Conservation (phyloP, 164 flowering plant species). For the Cinnamomum chago region DNA sequence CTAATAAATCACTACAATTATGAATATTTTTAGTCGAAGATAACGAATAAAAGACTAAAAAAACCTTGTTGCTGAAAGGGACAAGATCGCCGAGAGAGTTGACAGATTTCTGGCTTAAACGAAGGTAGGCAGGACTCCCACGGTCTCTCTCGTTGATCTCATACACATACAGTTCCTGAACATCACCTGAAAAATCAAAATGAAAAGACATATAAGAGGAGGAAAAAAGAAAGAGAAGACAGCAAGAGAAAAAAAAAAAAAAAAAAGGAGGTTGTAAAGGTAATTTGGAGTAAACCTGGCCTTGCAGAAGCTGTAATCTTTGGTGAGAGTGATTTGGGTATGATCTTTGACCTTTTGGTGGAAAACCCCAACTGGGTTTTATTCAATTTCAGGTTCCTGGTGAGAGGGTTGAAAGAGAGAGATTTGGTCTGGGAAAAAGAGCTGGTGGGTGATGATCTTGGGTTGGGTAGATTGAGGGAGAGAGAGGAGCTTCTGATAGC, state of each 20-base stretch:
- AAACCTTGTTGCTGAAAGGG: slow-evolving; percentile 58
- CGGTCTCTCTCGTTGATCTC: slow-evolving; percentile 74
- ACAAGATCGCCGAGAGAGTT: slow-evolving; percentile 66
- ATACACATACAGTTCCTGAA: slow-evolving; percentile 56
- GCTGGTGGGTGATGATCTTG: slow-evolving; percentile 6
- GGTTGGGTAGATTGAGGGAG: slow-evolving; percentile 17
- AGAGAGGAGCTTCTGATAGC: slow-evolving; percentile 19
- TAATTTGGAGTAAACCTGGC: slow-evolving; percentile 17
- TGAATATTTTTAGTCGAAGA: no score
- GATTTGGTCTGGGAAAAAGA: slow-evolving; percentile 8
- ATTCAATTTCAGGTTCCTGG: slow-evolving; percentile 13
- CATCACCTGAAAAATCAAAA: slow-evolving; percentile 25
- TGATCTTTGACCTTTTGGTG: slow-evolving; percentile 1
- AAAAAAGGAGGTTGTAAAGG: background rate
- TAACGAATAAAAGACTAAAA: no score
- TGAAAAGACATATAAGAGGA: background rate
- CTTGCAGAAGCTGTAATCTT: slow-evolving; percentile 17
- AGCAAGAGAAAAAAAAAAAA: background rate
- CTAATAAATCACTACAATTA: no score
- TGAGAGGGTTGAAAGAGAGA: slow-evolving; percentile 9
- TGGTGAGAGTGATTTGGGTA: slow-evolving; percentile 16
- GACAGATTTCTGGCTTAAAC: slow-evolving; percentile 42
- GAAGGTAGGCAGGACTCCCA: slow-evolving; percentile 62
- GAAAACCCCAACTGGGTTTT: slow-evolving; percentile 12
- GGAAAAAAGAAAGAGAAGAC: no score